These are phyloP conservation scores for Debaryomyces prosopidis DNA, from an alignment of 805 yeast genomes.

Conservation along the genomic window DNA sequence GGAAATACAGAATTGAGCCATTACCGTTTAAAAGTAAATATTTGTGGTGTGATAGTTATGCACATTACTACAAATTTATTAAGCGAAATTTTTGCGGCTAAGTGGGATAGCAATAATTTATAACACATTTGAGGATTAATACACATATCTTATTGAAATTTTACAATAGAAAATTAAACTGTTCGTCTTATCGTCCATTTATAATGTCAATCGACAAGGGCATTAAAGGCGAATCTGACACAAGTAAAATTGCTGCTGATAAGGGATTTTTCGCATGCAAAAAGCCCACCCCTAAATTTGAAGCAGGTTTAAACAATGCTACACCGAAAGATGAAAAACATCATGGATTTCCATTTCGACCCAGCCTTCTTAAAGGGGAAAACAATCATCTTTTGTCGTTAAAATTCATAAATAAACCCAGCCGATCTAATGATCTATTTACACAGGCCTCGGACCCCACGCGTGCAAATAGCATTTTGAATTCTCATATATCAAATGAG, in stretches of 20 bases:
- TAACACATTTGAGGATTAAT: background rate
- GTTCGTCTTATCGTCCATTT: background rate
- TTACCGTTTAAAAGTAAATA: too few species aligned
- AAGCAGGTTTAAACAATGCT: too few species aligned
- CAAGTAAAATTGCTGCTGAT: too few species aligned
- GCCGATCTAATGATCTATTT: conserved; percentile 31
- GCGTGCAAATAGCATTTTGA: conserved; percentile 24
- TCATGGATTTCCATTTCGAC: too few species aligned
- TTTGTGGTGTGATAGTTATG: too few species aligned
- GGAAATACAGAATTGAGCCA: too few species aligned
- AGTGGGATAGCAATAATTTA: background rate
- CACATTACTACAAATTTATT: background rate
- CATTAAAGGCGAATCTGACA: too few species aligned
- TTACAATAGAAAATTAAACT: background rate
- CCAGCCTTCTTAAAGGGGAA: too few species aligned
- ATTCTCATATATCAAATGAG: conserved; percentile 14
- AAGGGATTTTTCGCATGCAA: too few species aligned
- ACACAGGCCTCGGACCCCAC: conserved; percentile 33
- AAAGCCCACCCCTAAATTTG: too few species aligned
- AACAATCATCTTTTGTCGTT: conserved; percentile 16
- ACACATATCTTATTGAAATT: background rate
- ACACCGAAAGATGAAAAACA: too few species aligned
- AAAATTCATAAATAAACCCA: conserved; percentile 41
- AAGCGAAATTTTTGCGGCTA: background rate
- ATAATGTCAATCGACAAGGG: background rate